These are phyloP conservation scores for Fomitopsis pulvina DNA, from an alignment of 768 basidiomycete species.

Conservation along the genomic window DNA sequence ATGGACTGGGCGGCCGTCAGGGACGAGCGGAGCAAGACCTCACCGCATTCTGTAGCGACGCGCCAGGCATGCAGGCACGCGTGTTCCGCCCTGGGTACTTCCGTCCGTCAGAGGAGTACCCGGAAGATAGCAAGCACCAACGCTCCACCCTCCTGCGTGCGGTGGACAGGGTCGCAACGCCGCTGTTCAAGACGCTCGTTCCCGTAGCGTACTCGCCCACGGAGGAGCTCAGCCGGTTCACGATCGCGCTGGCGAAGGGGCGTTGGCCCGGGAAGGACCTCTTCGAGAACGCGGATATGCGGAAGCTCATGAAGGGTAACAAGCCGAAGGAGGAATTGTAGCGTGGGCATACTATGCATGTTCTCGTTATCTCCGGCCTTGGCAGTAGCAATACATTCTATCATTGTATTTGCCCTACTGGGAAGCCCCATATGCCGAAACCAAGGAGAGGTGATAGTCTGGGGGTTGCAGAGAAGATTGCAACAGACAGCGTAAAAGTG, in stretches of 20 bases:
- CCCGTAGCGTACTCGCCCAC: constrained; percentile 17
- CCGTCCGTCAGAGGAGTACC: constrained; percentile 23
- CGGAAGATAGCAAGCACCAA: constrained; percentile 20
- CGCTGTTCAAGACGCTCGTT: constrained; percentile 13
- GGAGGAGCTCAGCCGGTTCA: constrained; percentile 32
- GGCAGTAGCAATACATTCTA: too few relatives aligned
- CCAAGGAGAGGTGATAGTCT: too few relatives aligned
- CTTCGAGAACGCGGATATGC: constrained; percentile 19
- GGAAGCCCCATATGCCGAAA: too few relatives aligned
- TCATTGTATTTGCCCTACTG: too few relatives aligned
- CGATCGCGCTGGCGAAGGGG: constrained; percentile 40
- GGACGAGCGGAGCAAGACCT: constrained; percentile 26
- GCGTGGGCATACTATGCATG: too few relatives aligned
- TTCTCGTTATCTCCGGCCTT: too few relatives aligned
- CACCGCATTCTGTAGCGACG: constrained; percentile 14
- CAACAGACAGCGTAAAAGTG: too few relatives aligned
- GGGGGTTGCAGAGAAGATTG: too few relatives aligned
- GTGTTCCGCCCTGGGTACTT: constrained; percentile 29
- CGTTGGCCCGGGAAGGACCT: constrained; percentile 37
- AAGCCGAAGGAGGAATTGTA: too few relatives aligned
- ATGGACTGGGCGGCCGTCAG: constrained; percentile 8
- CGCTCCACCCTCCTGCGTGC: constrained; percentile 9
- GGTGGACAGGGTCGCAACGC: constrained; percentile 11
- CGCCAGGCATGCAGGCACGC: constrained; percentile 19
- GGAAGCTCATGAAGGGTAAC: constrained; percentile 11